Base-by-base conservation (phyloP, 768 basidiomycete species). In the Tylopilus sp. region DNA sequence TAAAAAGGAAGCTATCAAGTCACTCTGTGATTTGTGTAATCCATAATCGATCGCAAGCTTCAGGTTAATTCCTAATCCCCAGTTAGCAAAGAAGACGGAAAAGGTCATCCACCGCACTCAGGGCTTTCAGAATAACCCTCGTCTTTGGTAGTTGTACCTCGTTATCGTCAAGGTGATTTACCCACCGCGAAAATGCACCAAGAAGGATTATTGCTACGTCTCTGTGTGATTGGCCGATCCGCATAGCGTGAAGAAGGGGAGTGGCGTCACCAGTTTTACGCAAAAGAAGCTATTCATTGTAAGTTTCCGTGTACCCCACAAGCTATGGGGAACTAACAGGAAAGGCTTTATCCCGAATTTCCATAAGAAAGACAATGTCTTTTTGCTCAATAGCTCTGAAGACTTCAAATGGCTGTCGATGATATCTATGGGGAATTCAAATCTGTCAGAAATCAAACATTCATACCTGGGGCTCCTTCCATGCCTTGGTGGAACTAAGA, bases 41-140 rank as follows among this genome's bases (percentile, higher is more conserved):
- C 92, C 92, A 60, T 86, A 86, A 64, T 94, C 90, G 47, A 98
- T 97, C 3, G 93, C 95, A 41, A 93, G 79, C 67, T 96, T 95
- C 50, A 98, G 80, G 66, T 95, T 92, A 17, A 83, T 79, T 38
- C 88, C 88, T 85, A 52, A 10, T 26, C 24, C 87, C 73, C 16
- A 85, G 88, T 66, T 80, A 86, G 63, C 86, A 84, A 52, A 89
- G 3, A 86, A 90, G 36, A 87, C 73, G 64, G 87, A 86, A 45
- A 92, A 75, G 66, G 87, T 86, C 79, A 82, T 78, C 24, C 13
- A 13, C 72, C 82, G 54, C 68, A 93, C 92, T 83, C 21, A 98
- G 71, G 17, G 87, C 85, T 66, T 91, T 92, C 44, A 98, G 71
- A 26, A 87, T 76, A 17, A 78, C 74, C 61, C 83, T 85, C 2